A percentile compares a stretch with the other conserved stretches of the same genome.
These are phyloP conservation scores for Trifolium repens DNA, from an alignment of 306 rosid genomes.

Conservation along the genomic window DNA sequence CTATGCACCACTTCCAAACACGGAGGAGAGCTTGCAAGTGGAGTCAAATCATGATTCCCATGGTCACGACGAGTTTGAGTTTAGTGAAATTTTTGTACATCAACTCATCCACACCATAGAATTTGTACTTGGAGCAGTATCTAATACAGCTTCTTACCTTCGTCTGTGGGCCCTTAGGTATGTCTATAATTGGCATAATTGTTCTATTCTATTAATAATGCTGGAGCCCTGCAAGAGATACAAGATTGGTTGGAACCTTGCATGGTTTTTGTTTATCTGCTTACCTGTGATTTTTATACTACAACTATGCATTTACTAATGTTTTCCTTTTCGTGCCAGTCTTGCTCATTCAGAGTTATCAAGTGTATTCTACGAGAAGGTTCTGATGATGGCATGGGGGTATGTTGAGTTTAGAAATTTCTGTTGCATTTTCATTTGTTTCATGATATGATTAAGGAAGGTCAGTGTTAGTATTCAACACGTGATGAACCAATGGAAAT, in stretches of 20 bases:
- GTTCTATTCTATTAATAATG: constrained; percentile 10
- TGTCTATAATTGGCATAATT: constrained; percentile 27
- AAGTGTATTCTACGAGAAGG: constrained; percentile 91
- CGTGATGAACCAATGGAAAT: constrained; percentile 1
- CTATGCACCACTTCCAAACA: constrained; percentile 64
- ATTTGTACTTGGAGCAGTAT: constrained; percentile 92
- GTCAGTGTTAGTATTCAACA: constrained; percentile 6
- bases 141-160: constrained; percentile 96
- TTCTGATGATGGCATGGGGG: constrained; percentile 71
- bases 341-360: constrained; percentile 97
- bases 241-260: constrained; percentile 19
- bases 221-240: constrained; percentile 6
- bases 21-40: constrained; percentile 82
- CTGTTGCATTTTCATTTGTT: constrained; percentile 33
- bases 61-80: constrained; percentile 88
- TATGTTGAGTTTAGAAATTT: constrained; percentile 44
- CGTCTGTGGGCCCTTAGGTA: constrained; percentile 99
- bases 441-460: constrained; percentile 35
- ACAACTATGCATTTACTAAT: constrained; percentile 16
- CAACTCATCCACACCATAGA: constrained; percentile 95
- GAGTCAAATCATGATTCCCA: constrained; percentile 74
- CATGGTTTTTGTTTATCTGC: constrained; percentile 13
- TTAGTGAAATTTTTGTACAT: constrained; percentile 89
- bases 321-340: constrained; percentile 53
- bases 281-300: constrained; percentile 21